Evolutionary conservation across 352 stramenopile species (phyloP), one percentile per base, ranked within the genome.

Genomic region (Globisporangium cylindrosporum): DNA sequence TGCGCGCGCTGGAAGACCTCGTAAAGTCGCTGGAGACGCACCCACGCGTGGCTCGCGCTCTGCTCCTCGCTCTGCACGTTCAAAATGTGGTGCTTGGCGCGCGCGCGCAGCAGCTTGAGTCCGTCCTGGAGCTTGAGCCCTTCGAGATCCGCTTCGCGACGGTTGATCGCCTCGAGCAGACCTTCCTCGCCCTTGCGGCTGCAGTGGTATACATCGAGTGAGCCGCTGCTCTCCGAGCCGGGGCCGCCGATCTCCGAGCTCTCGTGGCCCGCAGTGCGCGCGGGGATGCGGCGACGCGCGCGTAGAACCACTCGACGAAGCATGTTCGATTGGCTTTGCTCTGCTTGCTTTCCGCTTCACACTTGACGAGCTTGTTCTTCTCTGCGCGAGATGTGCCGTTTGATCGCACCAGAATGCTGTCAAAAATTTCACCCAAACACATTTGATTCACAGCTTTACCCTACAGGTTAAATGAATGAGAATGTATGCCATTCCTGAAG

Each of bases 261-360:
- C 58, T 91, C 85, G 55, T 91, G 78, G 63, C 82, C 80, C 8
- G 75, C 82, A 20, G 80, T 86, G 66, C 81, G 74, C 51, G 81
- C 75, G 29, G 82, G 84, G 58, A 93, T 67, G 68, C 85, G 82
- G 62, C 86, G 76, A 51, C 84, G 78, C 63, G 75, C 74, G 55
- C 81, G 80, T 32, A 80, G 78, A 67, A 90, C 73, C 27, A 80
- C 73, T 63, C 84, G 84, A 62, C 78, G 79, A 68, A 92, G 75
- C 84, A 93, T 92, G 24, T 29, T 53, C 27, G 18, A 43, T 12
- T 20, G 9, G 54, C 18, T 18, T 43, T 22, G 24, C 41, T n/a
- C 18, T n/a, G 43, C 43, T 22, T 69, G n/a, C 46, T 32, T 22
- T n/a, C 0, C 5, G 32, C 9, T 0, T 36, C 43, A 22, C 22